Base-by-base conservation (phyloP, 805 yeast genomes). In the Hanseniaspora lachancei region DNA sequence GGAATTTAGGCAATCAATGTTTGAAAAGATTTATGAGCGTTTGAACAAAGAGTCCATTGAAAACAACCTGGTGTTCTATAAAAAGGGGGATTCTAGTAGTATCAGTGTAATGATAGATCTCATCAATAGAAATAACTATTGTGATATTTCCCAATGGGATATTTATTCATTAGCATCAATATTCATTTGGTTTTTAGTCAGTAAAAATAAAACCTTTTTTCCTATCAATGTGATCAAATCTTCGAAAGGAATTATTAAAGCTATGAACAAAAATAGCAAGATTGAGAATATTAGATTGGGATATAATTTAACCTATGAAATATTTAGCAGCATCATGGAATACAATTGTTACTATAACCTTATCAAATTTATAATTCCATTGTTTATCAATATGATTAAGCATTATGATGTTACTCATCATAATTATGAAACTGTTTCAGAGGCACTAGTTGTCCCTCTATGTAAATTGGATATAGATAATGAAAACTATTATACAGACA, bases 81-180 rank as follows among this genome's bases (percentile, higher is more conserved):
- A 71, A 59, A 84, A 84, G 1, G 85, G 84, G 0, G 75, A 78
- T 50, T 75, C 74, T 57, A 66, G 63, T 70, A 71, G 67, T 58
- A 63, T 72, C 7, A 63, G 73, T 50, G 72, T 80, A 21, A 64
- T 79, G 46, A 68, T 70, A 51, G 74, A 71, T 58, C 75, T 82
- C 41, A 75, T 79, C 24, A 74, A 72, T 36, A 68, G 83, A 58
- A 78, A 78, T 62, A 81, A 80, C 63, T 70, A 78, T 49, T 68
- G 78, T 42, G 81, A 81, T 72, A 70, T 80, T 43, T 79, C 81
- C 47, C 84, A 80, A 65, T 79, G 84, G 84, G 81, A 80, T 65
- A 68, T 81, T 35, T 72, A 72, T 55, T 68, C 71, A 6, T 63
- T 74, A 54, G 75, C 74, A 2, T 68, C 77, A 2, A 66, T 74